phyloP scores from a whole-genome alignment of 2,329 filamentous ascomycete genomes.

The Juglanconis juglandina region DNA sequence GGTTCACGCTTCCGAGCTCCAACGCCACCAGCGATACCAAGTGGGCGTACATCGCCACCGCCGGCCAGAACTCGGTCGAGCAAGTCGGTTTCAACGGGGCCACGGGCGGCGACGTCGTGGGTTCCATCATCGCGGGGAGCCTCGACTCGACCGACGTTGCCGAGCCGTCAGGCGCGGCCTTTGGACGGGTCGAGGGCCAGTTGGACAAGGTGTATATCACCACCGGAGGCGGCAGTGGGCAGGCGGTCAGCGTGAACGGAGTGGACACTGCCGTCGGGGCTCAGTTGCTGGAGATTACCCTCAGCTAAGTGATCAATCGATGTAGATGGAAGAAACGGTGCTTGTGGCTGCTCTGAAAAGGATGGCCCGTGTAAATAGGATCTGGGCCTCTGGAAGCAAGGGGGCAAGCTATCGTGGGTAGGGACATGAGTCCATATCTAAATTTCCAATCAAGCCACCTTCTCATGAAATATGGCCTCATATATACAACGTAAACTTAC shows the following conservation, averaged over 20 bases:
- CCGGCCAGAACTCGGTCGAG: not conserved
- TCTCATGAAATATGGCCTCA: too few relatives aligned
- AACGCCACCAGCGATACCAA: not conserved
- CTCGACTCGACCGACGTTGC: not conserved
- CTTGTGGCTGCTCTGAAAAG: too few relatives aligned
- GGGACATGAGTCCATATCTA: too few relatives aligned
- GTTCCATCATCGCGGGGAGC: not conserved
- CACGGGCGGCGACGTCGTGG: not conserved
- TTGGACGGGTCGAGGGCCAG: not conserved
- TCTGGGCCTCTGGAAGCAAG: too few relatives aligned
- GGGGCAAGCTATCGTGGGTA: too few relatives aligned
- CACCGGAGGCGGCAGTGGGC: not conserved
- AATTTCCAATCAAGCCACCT: too few relatives aligned
- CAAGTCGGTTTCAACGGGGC: not conserved
- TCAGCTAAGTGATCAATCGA: not conserved
- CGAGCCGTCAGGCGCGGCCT: not conserved
- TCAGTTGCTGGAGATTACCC: not conserved
- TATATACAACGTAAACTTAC: too few relatives aligned
- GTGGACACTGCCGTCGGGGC: not conserved
- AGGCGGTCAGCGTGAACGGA: not conserved
- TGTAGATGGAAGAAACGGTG: too few relatives aligned
- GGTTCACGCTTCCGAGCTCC: not conserved
- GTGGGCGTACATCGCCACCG: not conserved
- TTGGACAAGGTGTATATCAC: not conserved
- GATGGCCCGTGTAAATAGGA: too few relatives aligned